These are phyloP conservation scores for Cyclocybe cylindracea DNA, from an alignment of 768 basidiomycete genomes.

Conservation along the genomic window DNA sequence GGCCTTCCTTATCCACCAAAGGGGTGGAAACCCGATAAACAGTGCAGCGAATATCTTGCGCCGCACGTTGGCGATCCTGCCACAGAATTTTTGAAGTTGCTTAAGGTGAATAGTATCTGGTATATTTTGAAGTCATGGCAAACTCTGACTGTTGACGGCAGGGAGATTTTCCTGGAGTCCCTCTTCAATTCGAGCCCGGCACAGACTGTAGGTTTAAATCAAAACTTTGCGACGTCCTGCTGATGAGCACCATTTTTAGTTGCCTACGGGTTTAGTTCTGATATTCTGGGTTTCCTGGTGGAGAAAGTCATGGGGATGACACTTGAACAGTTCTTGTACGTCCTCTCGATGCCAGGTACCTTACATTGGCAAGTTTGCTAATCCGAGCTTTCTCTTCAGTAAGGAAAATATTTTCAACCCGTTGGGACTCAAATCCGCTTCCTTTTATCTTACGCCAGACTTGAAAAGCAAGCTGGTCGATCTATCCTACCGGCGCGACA, in stretches of 20 bases:
- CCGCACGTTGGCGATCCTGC: too few relatives aligned
- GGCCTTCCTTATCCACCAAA: conserved; percentile 24
- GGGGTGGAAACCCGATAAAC: too few relatives aligned
- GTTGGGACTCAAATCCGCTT: conserved; percentile 23
- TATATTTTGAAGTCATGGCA: too few relatives aligned
- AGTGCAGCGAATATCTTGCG: too few relatives aligned
- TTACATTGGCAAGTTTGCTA: neutral
- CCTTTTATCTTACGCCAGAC: conserved; percentile 28
- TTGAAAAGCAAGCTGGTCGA: conserved; percentile 18
- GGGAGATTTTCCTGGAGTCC: conserved; percentile 23
- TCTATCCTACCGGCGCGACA: conserved; percentile 22
- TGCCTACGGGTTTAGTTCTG: conserved; percentile 29
- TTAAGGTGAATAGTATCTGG: too few relatives aligned
- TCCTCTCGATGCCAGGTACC: neutral
- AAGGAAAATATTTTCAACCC: conserved; percentile 33
- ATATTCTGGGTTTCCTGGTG: conserved; percentile 27
- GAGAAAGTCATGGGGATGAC: conserved; percentile 23
- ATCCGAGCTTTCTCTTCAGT: conserved; percentile 10
- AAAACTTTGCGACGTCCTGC: neutral
- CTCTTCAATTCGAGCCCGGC: conserved; percentile 32
- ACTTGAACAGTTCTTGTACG: conserved; percentile 30
- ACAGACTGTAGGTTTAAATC: conserved; percentile 22
- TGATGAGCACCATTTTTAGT: conserved; percentile 14
- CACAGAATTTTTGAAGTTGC: too few relatives aligned
- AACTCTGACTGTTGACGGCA: neutral